Conservation (phyloP, 169 alveolate genomes). For the Plasmodium adleri region DNA sequence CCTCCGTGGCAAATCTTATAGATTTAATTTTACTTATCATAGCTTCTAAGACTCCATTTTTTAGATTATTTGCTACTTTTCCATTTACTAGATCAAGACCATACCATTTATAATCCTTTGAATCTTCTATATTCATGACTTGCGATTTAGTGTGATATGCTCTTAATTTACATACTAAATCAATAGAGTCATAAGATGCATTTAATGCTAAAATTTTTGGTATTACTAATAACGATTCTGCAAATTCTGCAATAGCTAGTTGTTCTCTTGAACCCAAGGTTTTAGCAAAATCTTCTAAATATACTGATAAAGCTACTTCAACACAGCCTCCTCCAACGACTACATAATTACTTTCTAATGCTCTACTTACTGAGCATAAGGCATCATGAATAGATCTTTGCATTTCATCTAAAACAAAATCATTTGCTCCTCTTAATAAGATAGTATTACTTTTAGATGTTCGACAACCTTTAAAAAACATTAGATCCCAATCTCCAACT, state of each 20-base stretch:
- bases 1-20: conserved; percentile 98
- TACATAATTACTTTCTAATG: conserved; percentile 89
- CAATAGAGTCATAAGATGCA: conserved; percentile 98
- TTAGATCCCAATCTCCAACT: conserved; percentile 98
- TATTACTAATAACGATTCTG: conserved; percentile 97
- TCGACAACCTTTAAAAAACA: conserved; percentile 96
- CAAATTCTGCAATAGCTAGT: conserved; percentile 99
- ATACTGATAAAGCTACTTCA: conserved; percentile 97
- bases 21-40: conserved; percentile 95
- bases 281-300: conserved; percentile 97
- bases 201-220: conserved; percentile 99
- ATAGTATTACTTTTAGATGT: conserved; percentile 90
- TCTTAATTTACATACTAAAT: conserved; percentile 93
- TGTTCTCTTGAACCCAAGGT: conserved; percentile 98
- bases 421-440: conserved; percentile 98
- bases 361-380: conserved; percentile 96
- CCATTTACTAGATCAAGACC: conserved; percentile 98
- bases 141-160: conserved; percentile 95
- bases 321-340: conserved; percentile 99
- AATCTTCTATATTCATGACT: conserved; percentile 77
- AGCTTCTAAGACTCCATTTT: conserved; percentile 98
- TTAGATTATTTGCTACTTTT: conserved; percentile 94
- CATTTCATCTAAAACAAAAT: conserved; percentile 96
- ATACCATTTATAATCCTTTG: conserved; percentile 83
- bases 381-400: conserved; percentile 99